Percentiles rank a stretch among this genome's conserved stretches.
Conservation (phyloP, 2,329 filamentous ascomycete genomes). For the Sclerotiophoma versabilis region DNA sequence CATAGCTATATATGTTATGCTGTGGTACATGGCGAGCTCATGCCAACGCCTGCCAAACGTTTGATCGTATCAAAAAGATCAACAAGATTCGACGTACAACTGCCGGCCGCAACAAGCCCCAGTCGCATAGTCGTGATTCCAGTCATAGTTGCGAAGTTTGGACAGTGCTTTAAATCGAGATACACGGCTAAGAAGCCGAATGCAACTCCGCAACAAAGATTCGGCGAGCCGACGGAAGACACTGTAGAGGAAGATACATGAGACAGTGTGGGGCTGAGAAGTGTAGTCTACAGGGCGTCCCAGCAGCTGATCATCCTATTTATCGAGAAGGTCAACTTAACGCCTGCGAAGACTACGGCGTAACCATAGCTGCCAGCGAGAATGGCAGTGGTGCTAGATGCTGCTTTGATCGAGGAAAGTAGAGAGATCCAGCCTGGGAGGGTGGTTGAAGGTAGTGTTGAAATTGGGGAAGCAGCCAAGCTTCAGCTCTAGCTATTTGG, state of each 20-base stretch:
- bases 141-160: constrained; percentile 55
- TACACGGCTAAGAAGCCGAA: constrained; percentile 61
- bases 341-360: constrained; percentile 60
- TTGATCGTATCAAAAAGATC: constrained; percentile 57
- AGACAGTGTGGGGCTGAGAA: constrained; percentile 59
- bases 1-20: constrained; percentile 27
- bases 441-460: background rate
- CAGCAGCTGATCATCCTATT: constrained; percentile 65
- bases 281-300: constrained; percentile 66
- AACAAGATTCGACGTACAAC: constrained; percentile 41
- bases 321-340: constrained; percentile 59
- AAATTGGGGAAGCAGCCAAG: constrained; percentile 8
- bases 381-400: constrained; percentile 27
- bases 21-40: constrained; percentile 33
- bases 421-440: constrained; percentile 1
- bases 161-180: constrained; percentile 59
- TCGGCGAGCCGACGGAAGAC: constrained; percentile 65
- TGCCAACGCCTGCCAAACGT: constrained; percentile 55
- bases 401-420: constrained; percentile 1
- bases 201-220: constrained; percentile 59
- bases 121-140: constrained; percentile 61
- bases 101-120: constrained; percentile 58
- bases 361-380: constrained; percentile 66
- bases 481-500: constrained; percentile 10
- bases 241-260: constrained; percentile 57